Base-by-base conservation (phyloP, 441 rosid species). In the Capsella rubella region DNA sequence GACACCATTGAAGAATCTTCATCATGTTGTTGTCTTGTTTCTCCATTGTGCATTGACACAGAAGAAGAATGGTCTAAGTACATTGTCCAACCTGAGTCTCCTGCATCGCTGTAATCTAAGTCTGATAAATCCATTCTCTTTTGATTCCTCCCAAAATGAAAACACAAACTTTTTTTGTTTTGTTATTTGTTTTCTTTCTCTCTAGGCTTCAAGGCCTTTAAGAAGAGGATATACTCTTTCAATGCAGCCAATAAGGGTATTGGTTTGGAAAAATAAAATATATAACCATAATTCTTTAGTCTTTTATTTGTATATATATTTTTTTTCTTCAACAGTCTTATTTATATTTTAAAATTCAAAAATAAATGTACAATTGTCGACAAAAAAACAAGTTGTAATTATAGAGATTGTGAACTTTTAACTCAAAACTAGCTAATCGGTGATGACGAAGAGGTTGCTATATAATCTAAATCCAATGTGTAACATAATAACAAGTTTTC, bases 61-160 rank as follows among this genome's bases (percentile, higher is more conserved):
- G 73, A 68, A 61, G 85, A 85, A 47, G 96, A 87, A 55, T 92
- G 88, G 68, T 87, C 85, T 32, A 92, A 84, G 84, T 92, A 92
- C 64, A 67, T 42, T 46, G 98, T 93, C 98, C 98, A 93, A 34
- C 98, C 90, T 56, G 98, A 93, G 66, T 93, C 92, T 50, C 95
- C 89, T 5, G 84, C 95, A 49, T 89, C 81, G 9, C 90, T 83
- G 50, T 84, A 81, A 39, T 81, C 83, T 39, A 96, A 84, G 74
- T 82, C 82, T 45, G 97, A 78, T 46, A 81, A 43, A 71, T 87
- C 80, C 95, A 85, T 89, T 65, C 4, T 69, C 69, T 8, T 67
- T 67, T 58, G 47, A 34, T 37, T 37, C 11, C 31, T 39, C 47
- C 21, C 62, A 9, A 40, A 37, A 39, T 59, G 3, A 64, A 66